Percentiles rank a stretch among this genome's conserved stretches.
phyloP scores from a whole-genome alignment of 257 asterid species.

The Catharanthus roseus region DNA sequence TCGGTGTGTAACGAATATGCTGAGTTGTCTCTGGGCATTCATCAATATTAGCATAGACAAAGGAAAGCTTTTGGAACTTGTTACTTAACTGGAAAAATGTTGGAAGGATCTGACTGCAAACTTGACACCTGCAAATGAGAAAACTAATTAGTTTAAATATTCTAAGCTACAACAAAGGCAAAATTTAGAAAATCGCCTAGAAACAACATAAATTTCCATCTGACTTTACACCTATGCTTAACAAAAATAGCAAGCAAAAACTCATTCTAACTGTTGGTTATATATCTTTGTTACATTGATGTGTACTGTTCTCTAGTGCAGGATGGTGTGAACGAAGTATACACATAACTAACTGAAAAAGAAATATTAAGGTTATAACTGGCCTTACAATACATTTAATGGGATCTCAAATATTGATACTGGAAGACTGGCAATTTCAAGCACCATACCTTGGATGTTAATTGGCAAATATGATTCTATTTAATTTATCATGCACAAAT shows the following conservation, averaged over 20 bases:
- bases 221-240: too few relatives aligned
- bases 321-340: background rate
- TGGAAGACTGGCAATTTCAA: background rate
- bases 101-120: conserved; percentile 80
- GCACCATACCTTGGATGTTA: background rate
- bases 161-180: too few relatives aligned
- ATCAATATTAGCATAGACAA: conserved; percentile 83
- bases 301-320: background rate
- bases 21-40: conserved; percentile 87
- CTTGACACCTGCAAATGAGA: too few relatives aligned
- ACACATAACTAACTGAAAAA: background rate
- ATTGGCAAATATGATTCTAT: background rate
- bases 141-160: too few relatives aligned
- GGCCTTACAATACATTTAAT: background rate
- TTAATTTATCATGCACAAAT: background rate
- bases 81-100: conserved; percentile 50
- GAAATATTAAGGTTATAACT: background rate
- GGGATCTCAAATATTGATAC: background rate
- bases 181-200: too few relatives aligned
- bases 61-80: conserved; percentile 61
- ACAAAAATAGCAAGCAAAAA: background rate
- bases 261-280: background rate
- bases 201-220: background rate
- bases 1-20: conserved; percentile 78
- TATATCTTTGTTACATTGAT: background rate